Conservation (phyloP, 225 moss, liverwort and hornwort species). For the Bryum argenteum region DNA sequence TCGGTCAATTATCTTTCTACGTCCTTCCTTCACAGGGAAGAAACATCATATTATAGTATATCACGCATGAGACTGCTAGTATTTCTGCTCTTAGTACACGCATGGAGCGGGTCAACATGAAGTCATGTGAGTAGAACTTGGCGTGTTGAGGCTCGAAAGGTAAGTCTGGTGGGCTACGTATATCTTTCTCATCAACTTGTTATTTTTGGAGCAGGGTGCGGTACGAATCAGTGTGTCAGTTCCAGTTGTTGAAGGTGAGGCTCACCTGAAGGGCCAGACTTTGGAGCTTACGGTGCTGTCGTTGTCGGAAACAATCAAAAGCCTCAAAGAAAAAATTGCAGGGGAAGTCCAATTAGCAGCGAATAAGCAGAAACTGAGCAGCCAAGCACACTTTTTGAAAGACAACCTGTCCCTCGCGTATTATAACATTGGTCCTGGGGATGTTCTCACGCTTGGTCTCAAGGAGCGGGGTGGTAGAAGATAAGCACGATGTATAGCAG, state of each 20-base stretch:
- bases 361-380: constrained; percentile 95
- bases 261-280: constrained; percentile 85
- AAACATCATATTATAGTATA: constrained; percentile 4
- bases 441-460: constrained; percentile 76
- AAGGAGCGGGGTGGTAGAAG: constrained; percentile 99
- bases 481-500: constrained; percentile 45
- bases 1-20: constrained; percentile 6
- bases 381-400: constrained; percentile 77
- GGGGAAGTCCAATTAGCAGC: constrained; percentile 87
- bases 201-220: constrained; percentile 66
- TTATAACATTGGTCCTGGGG: constrained; percentile 95
- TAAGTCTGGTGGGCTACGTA: not conserved
- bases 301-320: constrained; percentile 77
- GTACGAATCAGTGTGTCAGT: constrained; percentile 84
- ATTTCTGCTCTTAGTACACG: not conserved
- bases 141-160: not conserved
- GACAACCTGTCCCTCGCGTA: constrained; percentile 84
- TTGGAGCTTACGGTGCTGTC: constrained; percentile 88
- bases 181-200: constrained; percentile 17
- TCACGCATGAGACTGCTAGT: not conserved
- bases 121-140: not conserved
- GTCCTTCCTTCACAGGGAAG: not conserved
- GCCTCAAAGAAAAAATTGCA: constrained; percentile 93
- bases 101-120: not conserved
- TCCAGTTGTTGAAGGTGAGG: constrained; percentile 90